Evolutionary conservation across 495 filamentous ascomycete species (phyloP), one percentile per base, ranked within the genome.

Genomic region (Filosporella fistucella): DNA sequence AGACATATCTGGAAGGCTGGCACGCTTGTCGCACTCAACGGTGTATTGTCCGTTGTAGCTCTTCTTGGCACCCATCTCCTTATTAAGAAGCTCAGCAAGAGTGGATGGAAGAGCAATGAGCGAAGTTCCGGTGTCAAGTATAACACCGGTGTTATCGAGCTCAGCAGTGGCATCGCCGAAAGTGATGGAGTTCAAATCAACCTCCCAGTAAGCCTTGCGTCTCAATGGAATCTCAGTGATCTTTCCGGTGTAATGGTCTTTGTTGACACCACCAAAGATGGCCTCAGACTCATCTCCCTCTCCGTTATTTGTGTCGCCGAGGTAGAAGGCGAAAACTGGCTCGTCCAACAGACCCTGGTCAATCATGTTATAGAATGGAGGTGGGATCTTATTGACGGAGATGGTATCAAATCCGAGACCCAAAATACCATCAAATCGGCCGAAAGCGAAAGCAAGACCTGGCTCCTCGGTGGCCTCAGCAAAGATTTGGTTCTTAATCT

Each of bases 131-230:
- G 94, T 99, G 76, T 99, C 94, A 39, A 99, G 84, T 49, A 99
- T 96, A 55, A 89, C 85, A 71, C 94, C 94, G 36, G 90, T 96
- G 74, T 86, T 77, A 36, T 96, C 89, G 43, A 97, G 82, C 57
- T 93, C 85, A 52, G 93, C 93, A 52, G 77, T 78, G 48, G 80
- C 75, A 14, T 87, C 76, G 51, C 93, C 94, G 52, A 96, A 91
- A 38, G 82, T 79, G 69, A 99, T 91, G 36, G 88, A 74, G 59
- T 97, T 86, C 52, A 97, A 82, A 55, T 97, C 90, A 21, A 97
- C 91, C 76, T 99, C 94, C 94, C 94, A 99, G 78, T 99, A 99
- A 30, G 94, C 94, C 84, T 96, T 96, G 61, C 94, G 88, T 64
- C 93, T 83, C 53, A 99, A 80, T 39, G 91, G 91, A 54, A 99